A percentile compares a stretch with the other conserved stretches of the same genome.
Evolutionary conservation across 495 filamentous ascomycete genomes (phyloP).

Genomic region (Xylaria nigripes): DNA sequence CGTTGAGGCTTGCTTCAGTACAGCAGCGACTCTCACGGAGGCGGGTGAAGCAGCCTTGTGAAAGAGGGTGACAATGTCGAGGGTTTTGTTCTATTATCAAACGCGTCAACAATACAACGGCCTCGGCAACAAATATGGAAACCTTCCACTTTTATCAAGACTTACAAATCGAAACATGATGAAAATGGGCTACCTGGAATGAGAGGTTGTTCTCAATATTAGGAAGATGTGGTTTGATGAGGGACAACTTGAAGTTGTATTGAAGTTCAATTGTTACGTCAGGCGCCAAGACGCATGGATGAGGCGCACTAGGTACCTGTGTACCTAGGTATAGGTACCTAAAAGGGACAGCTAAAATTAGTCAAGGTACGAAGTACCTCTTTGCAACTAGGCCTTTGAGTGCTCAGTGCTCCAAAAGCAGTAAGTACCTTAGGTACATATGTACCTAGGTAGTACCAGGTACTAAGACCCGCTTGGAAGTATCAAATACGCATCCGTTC

Average conservation of each 20-base stretch:
- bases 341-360: too few species aligned
- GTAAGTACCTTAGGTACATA: too few species aligned
- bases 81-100: constrained; percentile 56
- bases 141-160: neutral
- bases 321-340: constrained; percentile 1
- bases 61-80: constrained; percentile 94
- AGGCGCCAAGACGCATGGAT: neutral
- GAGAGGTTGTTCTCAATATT: neutral
- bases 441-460: too few species aligned
- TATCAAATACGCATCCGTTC: too few species aligned
- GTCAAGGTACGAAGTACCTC: too few species aligned
- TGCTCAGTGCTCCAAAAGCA: too few species aligned
- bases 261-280: constrained; percentile 16
- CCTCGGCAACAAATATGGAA: constrained; percentile 4
- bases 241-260: constrained; percentile 5
- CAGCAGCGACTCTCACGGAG: constrained; percentile 57
- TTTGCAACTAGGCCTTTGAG: too few species aligned
- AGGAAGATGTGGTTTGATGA: constrained; percentile 6
- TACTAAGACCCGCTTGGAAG: too few species aligned
- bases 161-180: constrained; percentile 40
- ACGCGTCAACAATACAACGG: neutral
- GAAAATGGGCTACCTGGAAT: neutral
- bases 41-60: constrained; percentile 61
- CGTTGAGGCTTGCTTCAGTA: constrained; percentile 69
- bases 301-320: too few species aligned